Evolutionary conservation across 208 protist species (phyloP), one percentile per base, ranked within the genome.

Genomic region (Leishmania mexicana): DNA sequence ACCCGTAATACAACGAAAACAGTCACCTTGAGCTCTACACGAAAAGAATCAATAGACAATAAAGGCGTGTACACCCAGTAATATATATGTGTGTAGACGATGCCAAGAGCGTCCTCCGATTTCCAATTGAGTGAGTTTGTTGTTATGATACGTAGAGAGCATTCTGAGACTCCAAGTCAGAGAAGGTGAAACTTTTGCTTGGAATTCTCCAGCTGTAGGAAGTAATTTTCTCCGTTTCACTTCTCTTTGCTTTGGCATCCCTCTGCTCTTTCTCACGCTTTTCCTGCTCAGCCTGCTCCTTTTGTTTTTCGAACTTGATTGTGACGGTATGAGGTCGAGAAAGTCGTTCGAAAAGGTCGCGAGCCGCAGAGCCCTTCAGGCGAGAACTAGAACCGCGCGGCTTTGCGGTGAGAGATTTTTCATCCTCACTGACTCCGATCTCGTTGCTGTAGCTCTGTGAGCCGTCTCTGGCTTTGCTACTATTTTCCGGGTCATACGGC

Each of bases 81-180:
- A 72, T 21, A 21, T 10, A 35, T n/a, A 72, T n/a, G 40, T 73
- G 21, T 78, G 11, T 38, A 2, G 60, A 45, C 28, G 68, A 38
- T 2, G 38, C 28, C 21, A n/a, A 73, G 24, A 47, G 68, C 19
- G 31, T 73, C 24, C 19, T 51, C 13, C 42, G 28, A 45, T 17
- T 17, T 21, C 3, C 28, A 47, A 73, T 8, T 13, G 3, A 51
- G 68, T 7, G 21, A 47, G 1, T 3, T 21, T 24, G 21, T 2
- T 21, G 31, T n/a, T 45, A 81, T 40, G 65, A 80, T 49, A 68
- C 57, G 35, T 76, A 87, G 57, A 85, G 57, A 1, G 85, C 76
- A 67, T 94, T 95, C 40, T 95, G 92, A 17, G 83, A 80, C 60
- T 85, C 76, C 42, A 95, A 64, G 42, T 95, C 92, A 4, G 89